These are phyloP conservation scores for Lactifluus subvellereus DNA, from an alignment of 768 basidiomycete species.

Conservation along the genomic window DNA sequence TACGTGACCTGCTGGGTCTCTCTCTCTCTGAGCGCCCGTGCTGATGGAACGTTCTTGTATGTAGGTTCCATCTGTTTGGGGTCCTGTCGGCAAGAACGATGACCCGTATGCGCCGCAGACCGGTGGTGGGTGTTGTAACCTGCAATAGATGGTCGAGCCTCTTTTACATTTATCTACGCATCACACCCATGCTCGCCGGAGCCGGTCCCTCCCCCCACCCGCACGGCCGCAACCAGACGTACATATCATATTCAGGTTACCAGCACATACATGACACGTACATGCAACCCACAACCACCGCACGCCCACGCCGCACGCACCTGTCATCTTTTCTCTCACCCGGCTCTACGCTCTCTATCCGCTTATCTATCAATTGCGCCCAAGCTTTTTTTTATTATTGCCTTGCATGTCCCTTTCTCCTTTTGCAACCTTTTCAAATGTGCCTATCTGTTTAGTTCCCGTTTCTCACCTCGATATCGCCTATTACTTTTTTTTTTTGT, in stretches of 20 bases:
- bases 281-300: slow-evolving; percentile 10
- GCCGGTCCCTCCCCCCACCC: background rate
- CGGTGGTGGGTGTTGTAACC: slow-evolving; percentile 16
- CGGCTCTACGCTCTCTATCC: background rate
- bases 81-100: slow-evolving; percentile 83
- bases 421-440: background rate
- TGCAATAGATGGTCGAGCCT: slow-evolving; percentile 13
- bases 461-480: background rate
- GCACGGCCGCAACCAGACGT: background rate
- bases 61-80: slow-evolving; percentile 95
- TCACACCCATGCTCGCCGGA: background rate
- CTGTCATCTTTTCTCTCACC: background rate
- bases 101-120: slow-evolving; percentile 80
- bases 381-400: slow-evolving; percentile 12
- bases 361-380: slow-evolving; percentile 14
- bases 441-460: slow-evolving; percentile 2
- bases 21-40: slow-evolving; percentile 13
- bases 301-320: slow-evolving; percentile 12
- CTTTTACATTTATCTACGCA: background rate
- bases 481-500: slow-evolving; percentile 9
- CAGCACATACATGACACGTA: slow-evolving; percentile 12
- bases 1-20: background rate
- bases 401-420: background rate
- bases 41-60: slow-evolving; percentile 11
- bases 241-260: slow-evolving; percentile 6